These are phyloP conservation scores for Sporothrix brasiliensis DNA, from an alignment of 2,329 filamentous ascomycete genomes.

Conservation along the genomic window DNA sequence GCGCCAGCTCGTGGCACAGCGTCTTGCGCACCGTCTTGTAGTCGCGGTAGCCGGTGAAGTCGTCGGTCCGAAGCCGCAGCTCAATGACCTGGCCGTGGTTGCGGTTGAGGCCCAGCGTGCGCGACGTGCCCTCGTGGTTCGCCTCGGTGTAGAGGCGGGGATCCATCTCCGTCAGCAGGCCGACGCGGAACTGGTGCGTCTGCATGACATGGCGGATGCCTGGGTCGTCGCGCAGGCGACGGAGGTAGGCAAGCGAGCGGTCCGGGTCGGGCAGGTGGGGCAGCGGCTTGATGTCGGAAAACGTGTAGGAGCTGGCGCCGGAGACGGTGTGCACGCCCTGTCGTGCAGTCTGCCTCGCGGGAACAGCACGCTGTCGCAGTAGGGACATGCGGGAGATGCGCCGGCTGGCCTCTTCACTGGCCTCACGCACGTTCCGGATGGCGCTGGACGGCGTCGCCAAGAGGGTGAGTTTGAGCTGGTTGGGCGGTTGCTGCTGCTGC, in stretches of 20 bases:
- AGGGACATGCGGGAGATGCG: slow-evolving; percentile 27
- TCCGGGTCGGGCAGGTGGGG: slow-evolving; percentile 75
- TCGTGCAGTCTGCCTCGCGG: slow-evolving; percentile 32
- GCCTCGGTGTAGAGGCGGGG: slow-evolving; percentile 74
- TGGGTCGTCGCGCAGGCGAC: slow-evolving; percentile 76
- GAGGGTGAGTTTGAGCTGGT: slow-evolving; percentile 39
- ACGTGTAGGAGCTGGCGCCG: slow-evolving; percentile 70
- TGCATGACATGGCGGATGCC: slow-evolving; percentile 85
- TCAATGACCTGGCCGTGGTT: slow-evolving; percentile 91
- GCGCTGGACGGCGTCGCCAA: slow-evolving; percentile 40
- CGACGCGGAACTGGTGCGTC: slow-evolving; percentile 81
- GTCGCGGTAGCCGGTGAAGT: slow-evolving; percentile 89
- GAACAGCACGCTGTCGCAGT: slow-evolving; percentile 26
- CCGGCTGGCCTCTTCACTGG: slow-evolving; percentile 34
- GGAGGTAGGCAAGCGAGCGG: slow-evolving; percentile 70
- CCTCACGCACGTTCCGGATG: slow-evolving; percentile 38
- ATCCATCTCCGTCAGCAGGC: slow-evolving; percentile 92
- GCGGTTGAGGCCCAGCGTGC: slow-evolving; percentile 82
- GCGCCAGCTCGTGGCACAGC: slow-evolving; percentile 90
- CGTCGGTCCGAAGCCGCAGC: slow-evolving; percentile 86
- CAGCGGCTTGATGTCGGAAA: slow-evolving; percentile 75
- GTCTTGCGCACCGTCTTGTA: slow-evolving; percentile 91
- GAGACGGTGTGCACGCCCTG: slow-evolving; percentile 49
- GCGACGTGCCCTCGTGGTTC: slow-evolving; percentile 71
- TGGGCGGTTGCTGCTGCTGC: not conserved